Percentiles rank a stretch among this genome's conserved stretches.
Conservation (phyloP, 257 asterid species). For the Przewalskia tangutica region DNA sequence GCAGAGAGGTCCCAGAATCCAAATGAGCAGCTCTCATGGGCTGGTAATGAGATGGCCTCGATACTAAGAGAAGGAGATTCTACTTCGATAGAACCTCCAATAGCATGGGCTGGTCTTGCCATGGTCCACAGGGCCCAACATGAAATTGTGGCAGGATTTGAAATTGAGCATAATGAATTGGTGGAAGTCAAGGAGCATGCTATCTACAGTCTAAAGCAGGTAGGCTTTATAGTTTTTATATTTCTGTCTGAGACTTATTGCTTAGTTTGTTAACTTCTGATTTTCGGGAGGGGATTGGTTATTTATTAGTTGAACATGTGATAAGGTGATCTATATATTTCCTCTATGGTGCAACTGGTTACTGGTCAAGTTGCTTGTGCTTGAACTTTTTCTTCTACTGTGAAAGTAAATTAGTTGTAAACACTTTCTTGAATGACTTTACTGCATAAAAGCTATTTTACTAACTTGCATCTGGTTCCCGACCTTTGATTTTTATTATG, state of each 20-base stretch:
- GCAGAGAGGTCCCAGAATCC: conserved; percentile 96
- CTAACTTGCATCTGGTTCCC: background rate
- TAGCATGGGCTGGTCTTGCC: conserved; percentile 97
- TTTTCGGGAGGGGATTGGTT: background rate
- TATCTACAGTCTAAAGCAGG: conserved; percentile 83
- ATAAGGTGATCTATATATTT: background rate
- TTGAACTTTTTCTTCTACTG: background rate
- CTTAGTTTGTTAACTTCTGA: background rate
- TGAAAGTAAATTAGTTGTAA: background rate
- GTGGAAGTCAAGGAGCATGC: conserved; percentile 80
- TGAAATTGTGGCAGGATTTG: conserved; percentile 88
- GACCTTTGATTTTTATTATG: background rate
- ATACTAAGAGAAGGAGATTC: conserved; percentile 89
- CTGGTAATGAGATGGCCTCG: conserved; percentile 98
- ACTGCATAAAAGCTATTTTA: background rate
- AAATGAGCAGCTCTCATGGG: conserved; percentile 92
- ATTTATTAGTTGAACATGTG: background rate
- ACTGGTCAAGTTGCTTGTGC: background rate
- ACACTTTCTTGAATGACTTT: background rate
- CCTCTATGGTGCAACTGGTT: background rate
- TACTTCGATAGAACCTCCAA: conserved; percentile 52
- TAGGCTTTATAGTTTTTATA: conserved; percentile 3
- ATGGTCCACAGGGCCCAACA: conserved; percentile 91
- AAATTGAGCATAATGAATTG: conserved; percentile 61
- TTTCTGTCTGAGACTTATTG: background rate